These are phyloP conservation scores for Nakazawaea populi DNA, from an alignment of 805 yeast species.

Conservation along the genomic window DNA sequence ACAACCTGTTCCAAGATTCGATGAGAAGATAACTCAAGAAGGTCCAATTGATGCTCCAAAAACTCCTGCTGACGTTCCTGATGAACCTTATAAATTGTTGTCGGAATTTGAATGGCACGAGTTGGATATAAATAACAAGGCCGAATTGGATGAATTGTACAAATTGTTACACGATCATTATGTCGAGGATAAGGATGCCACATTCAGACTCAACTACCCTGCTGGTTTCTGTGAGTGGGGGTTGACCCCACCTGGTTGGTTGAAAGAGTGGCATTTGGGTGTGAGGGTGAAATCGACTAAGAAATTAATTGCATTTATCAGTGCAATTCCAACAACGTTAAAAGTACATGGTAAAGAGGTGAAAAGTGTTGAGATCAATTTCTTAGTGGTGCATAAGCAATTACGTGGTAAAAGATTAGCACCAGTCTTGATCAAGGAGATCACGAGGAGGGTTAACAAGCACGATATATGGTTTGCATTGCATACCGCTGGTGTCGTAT, in stretches of 20 bases:
- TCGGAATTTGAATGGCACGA: constrained; percentile 87
- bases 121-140: constrained; percentile 51
- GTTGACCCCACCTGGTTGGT: constrained; percentile 89
- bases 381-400: constrained; percentile 90
- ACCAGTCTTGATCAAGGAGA: constrained; percentile 89
- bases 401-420: constrained; percentile 90
- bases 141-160: constrained; percentile 71
- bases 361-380: constrained; percentile 83
- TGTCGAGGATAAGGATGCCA: constrained; percentile 90
- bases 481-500: constrained; percentile 85
- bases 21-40: constrained; percentile 58
- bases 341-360: constrained; percentile 49
- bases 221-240: constrained; percentile 89
- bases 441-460: constrained; percentile 86
- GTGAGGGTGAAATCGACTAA: constrained; percentile 76
- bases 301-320: constrained; percentile 84
- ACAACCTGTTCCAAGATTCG: constrained; percentile 84
- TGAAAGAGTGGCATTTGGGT: constrained; percentile 85
- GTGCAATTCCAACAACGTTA: constrained; percentile 78
- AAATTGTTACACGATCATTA: constrained; percentile 80
- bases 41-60: constrained; percentile 76
- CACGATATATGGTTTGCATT: constrained; percentile 91
- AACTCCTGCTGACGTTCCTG: constrained; percentile 67
- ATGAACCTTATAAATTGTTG: constrained; percentile 63
- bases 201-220: constrained; percentile 86